Evolutionary conservation across 2,329 filamentous ascomycete species (phyloP).

Genomic region (Pseudogymnoascus sp.): DNA sequence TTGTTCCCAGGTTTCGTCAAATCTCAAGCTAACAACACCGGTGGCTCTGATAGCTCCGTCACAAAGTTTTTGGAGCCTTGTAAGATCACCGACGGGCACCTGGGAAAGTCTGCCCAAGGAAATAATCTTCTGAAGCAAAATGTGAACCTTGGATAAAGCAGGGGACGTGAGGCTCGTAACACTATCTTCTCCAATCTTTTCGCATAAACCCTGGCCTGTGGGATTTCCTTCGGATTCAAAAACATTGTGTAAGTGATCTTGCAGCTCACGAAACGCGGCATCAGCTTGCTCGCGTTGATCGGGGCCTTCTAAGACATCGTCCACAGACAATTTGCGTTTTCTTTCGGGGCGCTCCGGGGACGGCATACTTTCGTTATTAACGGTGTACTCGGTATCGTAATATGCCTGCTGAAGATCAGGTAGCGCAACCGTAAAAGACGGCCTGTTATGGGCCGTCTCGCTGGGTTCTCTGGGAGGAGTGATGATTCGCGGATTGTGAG

Average conservation of each 20-base stretch:
- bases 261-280: conserved; percentile 60
- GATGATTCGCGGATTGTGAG: background rate
- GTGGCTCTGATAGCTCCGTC: conserved; percentile 63
- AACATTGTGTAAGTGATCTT: conserved; percentile 60
- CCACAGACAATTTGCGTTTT: conserved; percentile 44
- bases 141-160: conserved; percentile 64
- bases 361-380: conserved; percentile 20
- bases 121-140: conserved; percentile 64
- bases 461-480: background rate
- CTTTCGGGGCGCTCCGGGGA: conserved; percentile 19
- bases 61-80: conserved; percentile 69
- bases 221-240: conserved; percentile 69
- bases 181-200: conserved; percentile 41
- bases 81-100: conserved; percentile 66
- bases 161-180: conserved; percentile 57
- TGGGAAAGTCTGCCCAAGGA: conserved; percentile 58
- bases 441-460: conserved; percentile 10
- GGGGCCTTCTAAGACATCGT: conserved; percentile 45
- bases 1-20: conserved; percentile 61
- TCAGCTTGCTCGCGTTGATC: conserved; percentile 80
- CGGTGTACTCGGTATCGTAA: conserved; percentile 22
- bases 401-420: conserved; percentile 19
- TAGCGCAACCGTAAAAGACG: conserved; percentile 20
- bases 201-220: conserved; percentile 26
- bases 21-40: conserved; percentile 57